Evolutionary conservation across 805 yeast species (phyloP).

Genomic region (Wickerhamiella cacticola): DNA sequence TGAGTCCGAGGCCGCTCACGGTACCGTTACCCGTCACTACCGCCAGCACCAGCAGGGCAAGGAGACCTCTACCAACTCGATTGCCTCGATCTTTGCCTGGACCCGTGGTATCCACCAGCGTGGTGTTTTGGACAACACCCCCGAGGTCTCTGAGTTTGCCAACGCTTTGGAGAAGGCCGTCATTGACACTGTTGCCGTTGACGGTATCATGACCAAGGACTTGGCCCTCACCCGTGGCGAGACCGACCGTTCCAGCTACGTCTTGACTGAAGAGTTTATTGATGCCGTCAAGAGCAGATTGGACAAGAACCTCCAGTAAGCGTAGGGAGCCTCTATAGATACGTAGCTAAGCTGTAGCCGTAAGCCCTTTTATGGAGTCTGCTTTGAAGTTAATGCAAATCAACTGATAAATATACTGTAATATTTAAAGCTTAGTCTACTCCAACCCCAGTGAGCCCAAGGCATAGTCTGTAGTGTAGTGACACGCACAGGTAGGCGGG

Average conservation of each 20-base stretch:
- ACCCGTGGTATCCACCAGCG: conserved; percentile 86
- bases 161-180: conserved; percentile 63
- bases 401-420: too few relatives aligned
- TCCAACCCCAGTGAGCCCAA: too few relatives aligned
- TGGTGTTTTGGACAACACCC: conserved; percentile 78
- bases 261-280: conserved; percentile 84
- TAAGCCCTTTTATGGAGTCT: too few relatives aligned
- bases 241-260: conserved; percentile 70
- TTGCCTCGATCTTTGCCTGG: conserved; percentile 97
- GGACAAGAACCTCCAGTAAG: conserved; percentile 24
- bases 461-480: too few relatives aligned
- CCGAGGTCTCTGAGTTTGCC: conserved; percentile 74
- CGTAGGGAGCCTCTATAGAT: too few relatives aligned
- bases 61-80: conserved; percentile 93
- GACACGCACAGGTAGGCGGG: too few relatives aligned
- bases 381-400: too few relatives aligned
- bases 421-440: too few relatives aligned
- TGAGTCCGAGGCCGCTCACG: conserved; percentile 98
- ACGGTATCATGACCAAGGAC: conserved; percentile 91
- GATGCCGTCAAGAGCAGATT: conserved; percentile 67
- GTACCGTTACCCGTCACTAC: conserved; percentile 94
- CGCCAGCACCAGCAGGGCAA: conserved; percentile 94
- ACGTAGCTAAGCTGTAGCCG: too few relatives aligned
- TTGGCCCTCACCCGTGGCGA: conserved; percentile 81
- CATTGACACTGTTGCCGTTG: conserved; percentile 69